Percentiles rank a stretch among this genome's conserved stretches.
These are phyloP conservation scores for Pyrus communis DNA, from an alignment of 306 rosid genomes.

Conservation along the genomic window DNA sequence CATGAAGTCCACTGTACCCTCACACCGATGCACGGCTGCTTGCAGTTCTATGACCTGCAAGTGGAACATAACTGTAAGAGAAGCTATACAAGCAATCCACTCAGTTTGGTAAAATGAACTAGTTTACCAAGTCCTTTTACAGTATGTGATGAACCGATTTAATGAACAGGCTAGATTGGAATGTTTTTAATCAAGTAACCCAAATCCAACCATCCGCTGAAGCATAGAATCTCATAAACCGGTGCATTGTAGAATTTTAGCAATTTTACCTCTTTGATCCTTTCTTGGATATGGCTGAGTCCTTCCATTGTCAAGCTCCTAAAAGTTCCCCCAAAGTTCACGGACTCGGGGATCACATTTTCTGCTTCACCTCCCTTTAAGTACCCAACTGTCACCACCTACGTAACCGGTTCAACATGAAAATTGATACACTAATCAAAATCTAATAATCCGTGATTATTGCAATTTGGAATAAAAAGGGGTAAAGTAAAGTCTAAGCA, in stretches of 20 bases:
- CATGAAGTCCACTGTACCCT: slow-evolving; percentile 39
- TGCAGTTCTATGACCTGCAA: slow-evolving; percentile 32
- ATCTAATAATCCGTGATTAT: background rate
- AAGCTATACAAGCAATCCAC: no score
- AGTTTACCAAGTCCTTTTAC: no score
- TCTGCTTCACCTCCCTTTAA: slow-evolving; percentile 26
- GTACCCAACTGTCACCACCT: slow-evolving; percentile 36
- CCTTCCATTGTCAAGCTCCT: slow-evolving; percentile 29
- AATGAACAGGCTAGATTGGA: no score
- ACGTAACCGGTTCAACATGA: background rate
- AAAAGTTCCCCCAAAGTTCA: slow-evolving; percentile 31
- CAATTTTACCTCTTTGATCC: slow-evolving; percentile 36
- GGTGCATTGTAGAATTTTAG: no score
- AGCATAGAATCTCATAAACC: no score
- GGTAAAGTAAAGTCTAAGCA: no score
- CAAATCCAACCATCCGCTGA: no score
- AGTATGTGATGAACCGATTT: no score
- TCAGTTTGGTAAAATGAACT: no score
- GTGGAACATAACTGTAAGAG: background rate
- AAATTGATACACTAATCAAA: background rate
- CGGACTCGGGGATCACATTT: slow-evolving; percentile 24
- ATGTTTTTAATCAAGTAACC: no score
- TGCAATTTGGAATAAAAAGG: background rate
- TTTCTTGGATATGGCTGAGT: slow-evolving; percentile 17
- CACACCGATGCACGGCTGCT: slow-evolving; percentile 35